Conservation (phyloP, 75 land plant species). For the Cupressus sempervirens region DNA sequence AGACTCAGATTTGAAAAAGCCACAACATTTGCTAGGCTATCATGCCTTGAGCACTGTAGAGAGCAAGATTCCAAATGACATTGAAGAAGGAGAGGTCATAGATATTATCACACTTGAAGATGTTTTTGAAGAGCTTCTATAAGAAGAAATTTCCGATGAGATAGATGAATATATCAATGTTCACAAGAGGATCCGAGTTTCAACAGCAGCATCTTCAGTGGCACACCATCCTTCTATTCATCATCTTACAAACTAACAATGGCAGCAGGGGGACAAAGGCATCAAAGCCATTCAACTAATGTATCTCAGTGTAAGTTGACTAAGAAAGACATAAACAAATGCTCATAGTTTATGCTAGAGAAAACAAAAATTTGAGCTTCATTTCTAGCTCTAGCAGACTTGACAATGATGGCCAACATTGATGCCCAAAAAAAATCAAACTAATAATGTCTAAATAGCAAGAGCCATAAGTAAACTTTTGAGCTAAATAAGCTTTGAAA, state of each 20-base stretch:
- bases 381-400: too few relatives aligned
- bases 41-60: conserved; percentile 6
- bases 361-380: too few relatives aligned
- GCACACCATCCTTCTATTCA: too few relatives aligned
- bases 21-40: not conserved
- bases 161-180: not conserved
- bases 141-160: conserved; percentile 38
- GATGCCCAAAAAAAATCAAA: too few relatives aligned
- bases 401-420: too few relatives aligned
- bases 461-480: too few relatives aligned
- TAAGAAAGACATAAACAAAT: not conserved
- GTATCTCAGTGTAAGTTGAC: not conserved
- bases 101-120: conserved; percentile 93
- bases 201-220: too few relatives aligned
- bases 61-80: conserved; percentile 33
- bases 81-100: conserved; percentile 90
- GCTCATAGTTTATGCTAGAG: too few relatives aligned
- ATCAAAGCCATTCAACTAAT: not conserved
- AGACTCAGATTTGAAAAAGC: conserved; percentile 19
- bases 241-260: too few relatives aligned
- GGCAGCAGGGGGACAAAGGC: conserved; percentile 13
- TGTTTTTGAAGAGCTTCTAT: conserved; percentile 92
- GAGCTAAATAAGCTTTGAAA: too few relatives aligned
- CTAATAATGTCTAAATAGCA: too few relatives aligned
- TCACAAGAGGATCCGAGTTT: not conserved